phyloP scores from a whole-genome alignment of 2,329 filamentous ascomycete species.

The Lecanicillium sp. region DNA sequence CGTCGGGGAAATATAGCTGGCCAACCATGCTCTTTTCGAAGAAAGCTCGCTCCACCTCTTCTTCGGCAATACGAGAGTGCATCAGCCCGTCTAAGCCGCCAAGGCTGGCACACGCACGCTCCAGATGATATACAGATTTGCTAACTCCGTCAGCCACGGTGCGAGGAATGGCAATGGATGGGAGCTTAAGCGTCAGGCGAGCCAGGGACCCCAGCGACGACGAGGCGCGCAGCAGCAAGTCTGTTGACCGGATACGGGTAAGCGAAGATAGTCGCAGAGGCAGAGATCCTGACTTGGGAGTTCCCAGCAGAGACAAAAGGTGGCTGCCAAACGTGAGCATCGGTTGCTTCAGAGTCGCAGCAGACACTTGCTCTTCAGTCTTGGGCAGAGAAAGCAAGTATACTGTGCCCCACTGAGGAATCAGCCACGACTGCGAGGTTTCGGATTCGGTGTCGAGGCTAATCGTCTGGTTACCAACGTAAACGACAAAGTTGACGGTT shows the following conservation, averaged over 20 bases:
- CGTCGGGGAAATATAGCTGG: constrained; percentile 96
- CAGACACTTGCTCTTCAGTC: constrained; percentile 44
- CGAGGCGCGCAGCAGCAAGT: constrained; percentile 79
- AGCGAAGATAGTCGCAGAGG: constrained; percentile 79
- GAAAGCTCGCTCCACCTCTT: constrained; percentile 86
- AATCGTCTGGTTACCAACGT: constrained; percentile 73
- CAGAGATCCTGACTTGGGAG: constrained; percentile 74
- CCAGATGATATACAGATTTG: constrained; percentile 68
- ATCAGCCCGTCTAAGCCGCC: constrained; percentile 59
- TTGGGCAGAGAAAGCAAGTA: constrained; percentile 46
- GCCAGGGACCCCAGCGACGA: constrained; percentile 91
- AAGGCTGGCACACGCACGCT: constrained; percentile 66
- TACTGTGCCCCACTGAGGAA: constrained; percentile 87
- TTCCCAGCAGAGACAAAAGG: constrained; percentile 77
- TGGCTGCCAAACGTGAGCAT: constrained; percentile 89
- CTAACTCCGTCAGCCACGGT: constrained; percentile 81
- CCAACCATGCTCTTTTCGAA: constrained; percentile 99
- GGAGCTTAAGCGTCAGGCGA: constrained; percentile 72
- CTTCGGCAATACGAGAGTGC: constrained; percentile 76
- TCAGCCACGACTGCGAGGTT: constrained; percentile 67
- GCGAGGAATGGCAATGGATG: constrained; percentile 83
- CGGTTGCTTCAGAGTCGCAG: constrained; percentile 63
- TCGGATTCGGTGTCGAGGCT: constrained; percentile 33
- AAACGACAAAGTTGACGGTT: constrained; percentile 93
- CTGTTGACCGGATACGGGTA: constrained; percentile 75